phyloP scores from a whole-genome alignment of 1,139 yeast species.

The Taphrina sp. region DNA sequence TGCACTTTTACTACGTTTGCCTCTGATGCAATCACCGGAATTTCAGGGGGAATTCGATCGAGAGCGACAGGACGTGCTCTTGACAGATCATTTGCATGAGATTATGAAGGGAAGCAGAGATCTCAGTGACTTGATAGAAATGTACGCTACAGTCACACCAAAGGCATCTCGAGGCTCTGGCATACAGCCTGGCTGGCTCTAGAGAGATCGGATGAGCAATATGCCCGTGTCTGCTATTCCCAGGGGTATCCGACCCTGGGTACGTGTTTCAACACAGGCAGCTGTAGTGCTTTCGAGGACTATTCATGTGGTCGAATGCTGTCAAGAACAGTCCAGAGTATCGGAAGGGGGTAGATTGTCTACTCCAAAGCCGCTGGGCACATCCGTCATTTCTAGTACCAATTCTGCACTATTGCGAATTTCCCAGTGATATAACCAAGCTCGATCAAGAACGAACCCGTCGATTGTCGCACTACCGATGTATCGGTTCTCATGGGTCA shows the following conservation, averaged over 20 bases:
- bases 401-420: constrained; percentile 11
- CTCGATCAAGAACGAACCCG: constrained; percentile 3
- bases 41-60: background rate
- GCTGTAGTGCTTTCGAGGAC: no score
- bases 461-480: constrained; percentile 13
- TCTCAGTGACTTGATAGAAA: constrained; percentile 8
- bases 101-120: constrained; percentile 11
- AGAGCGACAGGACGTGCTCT: constrained; percentile 9
- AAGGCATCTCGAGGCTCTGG: no score
- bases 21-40: constrained; percentile 15
- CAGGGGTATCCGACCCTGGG: no score
- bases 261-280: no score
- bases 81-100: constrained; percentile 1
- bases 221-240: no score
- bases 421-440: constrained; percentile 27
- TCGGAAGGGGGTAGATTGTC: constrained; percentile 16
- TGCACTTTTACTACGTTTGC: constrained; percentile 17
- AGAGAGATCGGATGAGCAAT: no score
- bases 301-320: no score
- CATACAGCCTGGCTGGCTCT: no score
- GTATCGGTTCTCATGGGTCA: constrained; percentile 4
- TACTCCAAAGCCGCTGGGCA: constrained; percentile 13
- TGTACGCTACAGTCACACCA: background rate
- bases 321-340: constrained; percentile 5
- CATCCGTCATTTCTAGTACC: constrained; percentile 13